Percentiles rank a stretch among this genome's conserved stretches.
Conservation (phyloP, 768 basidiomycete genomes). For the Boletus reticulatus region DNA sequence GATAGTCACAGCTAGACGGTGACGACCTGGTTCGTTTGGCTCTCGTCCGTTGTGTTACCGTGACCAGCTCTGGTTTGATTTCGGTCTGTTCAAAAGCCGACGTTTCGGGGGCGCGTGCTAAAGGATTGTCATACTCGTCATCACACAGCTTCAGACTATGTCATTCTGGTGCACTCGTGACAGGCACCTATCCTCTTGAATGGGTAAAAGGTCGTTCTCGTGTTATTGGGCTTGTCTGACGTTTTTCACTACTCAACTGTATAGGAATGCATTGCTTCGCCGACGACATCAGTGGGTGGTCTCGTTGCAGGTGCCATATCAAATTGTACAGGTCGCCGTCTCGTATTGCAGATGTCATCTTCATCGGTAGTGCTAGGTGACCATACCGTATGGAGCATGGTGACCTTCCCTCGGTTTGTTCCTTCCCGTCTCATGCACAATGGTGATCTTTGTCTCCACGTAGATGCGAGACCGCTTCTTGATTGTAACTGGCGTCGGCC, state of each 20-base stretch:
- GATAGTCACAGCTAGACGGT: conserved; percentile 54
- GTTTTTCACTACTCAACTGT: background rate
- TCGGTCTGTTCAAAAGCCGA: conserved; percentile 51
- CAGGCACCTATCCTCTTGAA: conserved; percentile 54
- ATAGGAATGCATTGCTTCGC: conserved; percentile 77
- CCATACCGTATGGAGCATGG: conserved; percentile 71
- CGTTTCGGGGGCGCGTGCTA: background rate
- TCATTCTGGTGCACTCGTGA: conserved; percentile 81
- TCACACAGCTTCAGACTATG: conserved; percentile 57
- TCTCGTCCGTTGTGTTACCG: conserved; percentile 68
- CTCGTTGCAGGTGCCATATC: conserved; percentile 66
- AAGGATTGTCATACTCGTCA: conserved; percentile 24
- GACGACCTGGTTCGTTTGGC: conserved; percentile 77
- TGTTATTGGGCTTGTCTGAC: background rate
- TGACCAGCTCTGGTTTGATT: conserved; percentile 69
- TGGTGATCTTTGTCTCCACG: background rate
- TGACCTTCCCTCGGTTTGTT: conserved; percentile 18
- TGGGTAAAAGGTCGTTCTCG: conserved; percentile 53
- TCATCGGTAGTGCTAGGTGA: conserved; percentile 75
- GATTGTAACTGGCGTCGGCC: conserved; percentile 70
- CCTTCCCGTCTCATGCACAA: background rate
- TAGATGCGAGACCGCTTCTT: conserved; percentile 73
- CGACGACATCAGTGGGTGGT: conserved; percentile 80
- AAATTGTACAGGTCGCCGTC: conserved; percentile 66
- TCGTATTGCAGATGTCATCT: conserved; percentile 64